Base-by-base conservation (phyloP, 495 filamentous ascomycete genomes). In the Penicillium dipodomyicola region DNA sequence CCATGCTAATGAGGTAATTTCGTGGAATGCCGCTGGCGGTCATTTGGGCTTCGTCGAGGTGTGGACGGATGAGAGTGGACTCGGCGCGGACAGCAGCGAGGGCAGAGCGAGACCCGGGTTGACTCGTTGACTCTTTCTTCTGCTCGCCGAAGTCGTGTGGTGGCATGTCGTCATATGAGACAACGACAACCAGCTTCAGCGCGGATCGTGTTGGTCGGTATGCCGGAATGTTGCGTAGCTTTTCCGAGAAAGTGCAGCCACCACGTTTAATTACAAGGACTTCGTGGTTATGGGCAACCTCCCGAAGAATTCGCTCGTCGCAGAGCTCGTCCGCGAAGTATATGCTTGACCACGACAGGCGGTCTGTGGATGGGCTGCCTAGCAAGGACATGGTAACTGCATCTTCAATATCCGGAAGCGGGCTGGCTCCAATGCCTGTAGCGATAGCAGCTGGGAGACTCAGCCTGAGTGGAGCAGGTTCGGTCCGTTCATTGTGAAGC, bases 261-360 rank as follows among this genome's bases (percentile, higher is more conserved):
- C 94, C 94, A 20, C 94, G 87, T 32, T 83, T 86, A 56, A 97
- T 80, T 25, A 97, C 82, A 55, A 98, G 82, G 15, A 97, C 77
- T 59, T 96, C 84, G 69, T 95, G 80, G n/a, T 74, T 76, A 14
- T 82, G 83, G 0, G 82, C 78, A 3, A 86, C 77, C 1, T 80
- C 71, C 14, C 82, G 76, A 1, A 85, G 83, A 0, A 96, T 77
- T 17, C 78, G 80, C 15, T 75, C 71, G 40, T 82, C 63, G 72
- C 92, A 96, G 52, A 85, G 80, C 15, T 86, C 79, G 54, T 77
- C 86, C 20, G 88, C 84, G 56, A 90, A 80, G 73, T 88, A 91
- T 57, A 96, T 76, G 9, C 68, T 82, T 4, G 77, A 76, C 87
- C 86, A 92, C n/a, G 78, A 71, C 14, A 92, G 77, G 47, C 65